Evolutionary conservation across 306 rosid genomes (phyloP), one percentile per base, ranked within the genome.

Genomic region (Glycine latifolia): DNA sequence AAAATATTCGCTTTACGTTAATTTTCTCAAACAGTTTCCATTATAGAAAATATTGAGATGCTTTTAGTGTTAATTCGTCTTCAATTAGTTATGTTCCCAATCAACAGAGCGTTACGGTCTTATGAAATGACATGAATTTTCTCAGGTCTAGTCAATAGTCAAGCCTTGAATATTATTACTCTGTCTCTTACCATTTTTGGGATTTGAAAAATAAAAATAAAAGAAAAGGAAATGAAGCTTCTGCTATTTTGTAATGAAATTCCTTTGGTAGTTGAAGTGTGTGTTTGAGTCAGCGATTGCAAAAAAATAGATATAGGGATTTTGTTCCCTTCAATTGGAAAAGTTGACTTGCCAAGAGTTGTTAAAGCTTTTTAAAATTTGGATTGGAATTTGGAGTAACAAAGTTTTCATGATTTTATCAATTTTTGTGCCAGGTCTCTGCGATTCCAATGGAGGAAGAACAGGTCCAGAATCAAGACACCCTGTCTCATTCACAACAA

Each of bases 391-490:
- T 13, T 52, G 60, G 59, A 50, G 58, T 58, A n/a, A 49, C 47
- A 66, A 35, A 3, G 4, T 56, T 73, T 26, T 58, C 50, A 75
- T 78, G 77, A 85, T 79, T 46, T 52, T 61, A 39, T 76, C 39
- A 52, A 35, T 20, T 70, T 62, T 75, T 65, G 44, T 85, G 46
- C 84, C 83, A 96, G 99, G 98, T 96, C 11, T 50, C 91, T 16
- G 84, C 88, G 55, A 89, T 37, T 59, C 89, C 93, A 50, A 87
- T 90, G 95, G 98, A 92, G 79, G 97, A 91, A 76, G 97, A 88
- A 41, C 88, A 82, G 85, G 85, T 76, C 26, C 89, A 86, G 67
- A 87, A 71, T 85, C 91, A 87, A 78, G 97, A 92, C 39, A 78
- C 37, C 47, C 67, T 78, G 71, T 86, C 90, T 68, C 91, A 84